A percentile compares a stretch with the other conserved stretches of the same genome.
Evolutionary conservation across 2,329 filamentous ascomycete species (phyloP).

Genomic region (Fusarium gaditjirri): DNA sequence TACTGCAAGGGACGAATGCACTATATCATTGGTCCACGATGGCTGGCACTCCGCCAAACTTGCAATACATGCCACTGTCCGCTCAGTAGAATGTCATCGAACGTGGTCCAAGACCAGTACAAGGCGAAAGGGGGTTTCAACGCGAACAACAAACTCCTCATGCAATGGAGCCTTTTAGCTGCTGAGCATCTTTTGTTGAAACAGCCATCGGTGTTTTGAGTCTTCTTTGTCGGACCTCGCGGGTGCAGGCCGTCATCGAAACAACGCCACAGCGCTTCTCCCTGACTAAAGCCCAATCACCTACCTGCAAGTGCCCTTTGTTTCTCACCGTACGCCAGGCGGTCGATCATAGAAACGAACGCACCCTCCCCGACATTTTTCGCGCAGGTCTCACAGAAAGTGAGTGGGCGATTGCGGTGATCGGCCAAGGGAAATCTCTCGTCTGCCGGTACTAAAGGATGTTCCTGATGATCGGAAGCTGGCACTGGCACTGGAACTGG

Average conservation of each 20-base stretch:
- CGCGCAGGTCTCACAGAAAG: neutral
- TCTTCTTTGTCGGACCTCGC: slow-evolving; percentile 16
- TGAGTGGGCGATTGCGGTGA: neutral
- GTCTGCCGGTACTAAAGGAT: neutral
- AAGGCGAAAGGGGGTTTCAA: slow-evolving; percentile 1
- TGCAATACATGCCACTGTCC: slow-evolving; percentile 17
- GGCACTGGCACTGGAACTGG: neutral
- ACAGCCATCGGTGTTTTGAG: slow-evolving; percentile 25
- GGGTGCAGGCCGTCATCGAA: slow-evolving; percentile 3
- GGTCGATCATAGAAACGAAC: neutral
- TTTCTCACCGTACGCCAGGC: slow-evolving; percentile 2
- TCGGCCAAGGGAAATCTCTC: neutral
- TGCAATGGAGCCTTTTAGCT: neutral
- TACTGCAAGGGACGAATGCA: slow-evolving; percentile 26
- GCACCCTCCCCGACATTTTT: neutral
- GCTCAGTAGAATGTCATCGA: slow-evolving; percentile 22
- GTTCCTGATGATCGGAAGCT: slow-evolving; percentile 1
- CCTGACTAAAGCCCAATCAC: slow-evolving; percentile 13
- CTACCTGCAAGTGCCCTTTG: neutral
- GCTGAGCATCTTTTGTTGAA: slow-evolving; percentile 2
- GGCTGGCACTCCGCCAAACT: neutral
- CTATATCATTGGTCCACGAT: slow-evolving; percentile 2
- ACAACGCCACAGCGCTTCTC: slow-evolving; percentile 34
- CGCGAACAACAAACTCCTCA: neutral
- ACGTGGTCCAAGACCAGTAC: neutral